Evolutionary conservation across 2,329 filamentous ascomycete species (phyloP).

Genomic region (Anisogramma anomala): DNA sequence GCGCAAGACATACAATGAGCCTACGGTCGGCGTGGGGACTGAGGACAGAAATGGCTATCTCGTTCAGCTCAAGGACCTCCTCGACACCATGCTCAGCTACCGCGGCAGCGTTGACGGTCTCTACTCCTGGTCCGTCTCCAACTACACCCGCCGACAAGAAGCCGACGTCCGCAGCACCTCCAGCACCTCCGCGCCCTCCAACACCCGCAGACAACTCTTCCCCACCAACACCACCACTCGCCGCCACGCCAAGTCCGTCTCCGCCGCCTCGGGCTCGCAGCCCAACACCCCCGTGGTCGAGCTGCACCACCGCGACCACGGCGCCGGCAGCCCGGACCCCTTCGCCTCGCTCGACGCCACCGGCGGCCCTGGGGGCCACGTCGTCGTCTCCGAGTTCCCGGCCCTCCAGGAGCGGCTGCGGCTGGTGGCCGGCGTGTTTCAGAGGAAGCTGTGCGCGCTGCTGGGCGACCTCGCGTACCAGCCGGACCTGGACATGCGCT

Average conservation of each 20-base stretch:
- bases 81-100: slow-evolving; percentile 89
- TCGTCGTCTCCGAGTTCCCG: slow-evolving; percentile 55
- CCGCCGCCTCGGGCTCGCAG: slow-evolving; percentile 19
- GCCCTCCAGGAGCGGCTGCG: slow-evolving; percentile 63
- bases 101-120: slow-evolving; percentile 87
- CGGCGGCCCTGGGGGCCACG: no score
- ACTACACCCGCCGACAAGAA: slow-evolving; percentile 88
- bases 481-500: slow-evolving; percentile 88
- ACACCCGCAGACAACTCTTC: neutral
- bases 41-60: slow-evolving; percentile 72
- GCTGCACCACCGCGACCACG: neutral
- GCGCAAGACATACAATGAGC: slow-evolving; percentile 29
- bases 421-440: slow-evolving; percentile 65
- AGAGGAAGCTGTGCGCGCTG: slow-evolving; percentile 63
- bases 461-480: slow-evolving; percentile 87
- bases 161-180: slow-evolving; percentile 56
- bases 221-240: slow-evolving; percentile 4
- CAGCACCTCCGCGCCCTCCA: neutral
- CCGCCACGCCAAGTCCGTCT: slow-evolving; percentile 15
- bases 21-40: slow-evolving; percentile 27
- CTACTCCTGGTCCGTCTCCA: slow-evolving; percentile 88
- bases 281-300: slow-evolving; percentile 12
- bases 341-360: slow-evolving; percentile 33
- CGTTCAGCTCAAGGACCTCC: slow-evolving; percentile 78
- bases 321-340: slow-evolving; percentile 8